Base-by-base conservation (phyloP, 305 asterid species). In the Andrographis paniculata region DNA sequence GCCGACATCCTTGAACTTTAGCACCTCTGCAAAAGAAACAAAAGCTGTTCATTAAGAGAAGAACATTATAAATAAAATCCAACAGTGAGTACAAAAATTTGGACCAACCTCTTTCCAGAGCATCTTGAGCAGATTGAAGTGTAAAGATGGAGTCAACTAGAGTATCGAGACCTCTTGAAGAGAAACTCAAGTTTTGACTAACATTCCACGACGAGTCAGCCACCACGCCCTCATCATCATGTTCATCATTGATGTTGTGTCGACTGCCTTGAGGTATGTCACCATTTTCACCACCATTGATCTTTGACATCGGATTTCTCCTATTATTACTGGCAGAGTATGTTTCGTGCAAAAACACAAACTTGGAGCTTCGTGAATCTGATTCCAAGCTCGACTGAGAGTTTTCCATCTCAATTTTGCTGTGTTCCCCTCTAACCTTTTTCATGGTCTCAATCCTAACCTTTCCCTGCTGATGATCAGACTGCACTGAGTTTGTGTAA, bases 371-470 rank as follows among this genome's bases (percentile, higher is more conserved):
- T 64, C 66, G 75, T 55, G 84, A 88, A 80, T 88, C 94, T 72
- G 97, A 88, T 61, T 88, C 97, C 84, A 84, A 40, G 72, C 95
- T 84, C 82, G 95, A 87, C 69, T 70, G 86, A 73, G 92, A 81
- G 76, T 72, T 78, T 70, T 81, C 82, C 75, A 78, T 80, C 86
- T 84, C 88, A 66, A 80, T 75, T 74, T 77, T 84, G 76, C 78
- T 80, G 75, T 62, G 44, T 36, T 71, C 82, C 42, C 86, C 91
- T 71, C 77, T 76, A 61, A 71, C 69, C 65, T 76, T 87, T 67
- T 83, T 87, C 65, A 60, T 47, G n/a, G 53, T 55, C 59, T 76
- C 85, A 14, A 40, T 59, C 53, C 52, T 63, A 24, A 58, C 71
- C 67, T 72, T 76, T 21, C 77, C 79, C 49, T 48, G 71, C 48